Base-by-base conservation (phyloP, 768 basidiomycete species). In the Boletales sp. region DNA sequence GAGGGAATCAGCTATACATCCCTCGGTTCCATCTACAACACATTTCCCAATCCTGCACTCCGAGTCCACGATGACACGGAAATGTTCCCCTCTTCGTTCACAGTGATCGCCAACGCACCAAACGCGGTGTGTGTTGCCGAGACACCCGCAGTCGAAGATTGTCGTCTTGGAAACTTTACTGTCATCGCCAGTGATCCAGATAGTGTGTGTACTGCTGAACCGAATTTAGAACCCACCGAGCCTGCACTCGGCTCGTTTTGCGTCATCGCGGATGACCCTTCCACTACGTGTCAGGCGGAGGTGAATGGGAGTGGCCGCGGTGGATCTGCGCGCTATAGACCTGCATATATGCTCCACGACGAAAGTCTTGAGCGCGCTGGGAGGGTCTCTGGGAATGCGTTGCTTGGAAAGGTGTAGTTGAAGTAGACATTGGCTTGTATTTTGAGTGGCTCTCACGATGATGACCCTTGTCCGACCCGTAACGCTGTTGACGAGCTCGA, bases 21-120 rank as follows among this genome's bases (percentile, higher is more conserved):
- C 5, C 81, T 99, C 17, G 95, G 97, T 15, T 97, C 94, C 11
- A 93, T 88, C 8, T 90, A 82, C 70, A 97, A 98, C 70, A 98
- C 97, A 0, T 87, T 86, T 64, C 93, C 85, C 0, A 98, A 98
- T 61, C 94, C 95, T 2, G 84, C 90, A 2, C 80, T 97, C 4
- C 72, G 65, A 40, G 48, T 72, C 29, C 47, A 45, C n/a, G 50
- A 57, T 13, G 50, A 53, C 24, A n/a, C 36, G 37, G 61, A 50
- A 13, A 14, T 50, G 42, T 52, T 59, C 42, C 61, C 54, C 27
- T 34, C 57, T 51, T 55, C 59, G 31, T 48, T 63, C 37, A 55
- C 59, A 4, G 38, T 65, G 24, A 49, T 69, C 30, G 60, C 58
- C 43, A 36, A 50, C 24, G 48, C 58, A 18, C 56, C 64, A 11